Evolutionary conservation across 75 land plant species (phyloP).

Genomic region (Sequoia sempervirens): DNA sequence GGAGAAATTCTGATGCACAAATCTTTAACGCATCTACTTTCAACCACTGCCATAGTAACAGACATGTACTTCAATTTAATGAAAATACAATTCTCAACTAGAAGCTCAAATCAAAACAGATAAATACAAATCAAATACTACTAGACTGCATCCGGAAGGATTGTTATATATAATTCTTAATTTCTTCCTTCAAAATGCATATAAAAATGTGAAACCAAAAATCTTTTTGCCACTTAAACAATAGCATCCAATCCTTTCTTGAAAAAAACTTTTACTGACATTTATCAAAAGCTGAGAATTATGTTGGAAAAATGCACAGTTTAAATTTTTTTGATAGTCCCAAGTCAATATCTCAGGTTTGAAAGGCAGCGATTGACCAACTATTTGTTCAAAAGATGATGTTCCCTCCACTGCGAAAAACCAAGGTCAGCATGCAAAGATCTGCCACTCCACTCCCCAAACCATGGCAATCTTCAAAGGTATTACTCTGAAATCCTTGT

Average conservation of each 20-base stretch:
- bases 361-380: not conserved
- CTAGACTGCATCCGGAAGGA: not conserved
- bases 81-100: not conserved
- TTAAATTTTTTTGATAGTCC: not conserved
- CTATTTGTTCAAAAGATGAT: not conserved
- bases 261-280: not conserved
- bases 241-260: not conserved
- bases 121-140: not conserved
- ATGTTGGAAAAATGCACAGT: not conserved
- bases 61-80: not conserved
- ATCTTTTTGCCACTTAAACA: not conserved
- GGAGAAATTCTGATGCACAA: not conserved
- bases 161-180: not conserved
- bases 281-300: not conserved
- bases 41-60: constrained; percentile 1
- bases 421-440: not conserved
- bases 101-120: not conserved
- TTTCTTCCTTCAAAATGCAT: not conserved
- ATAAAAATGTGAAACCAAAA: not conserved
- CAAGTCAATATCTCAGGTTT: not conserved
- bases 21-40: not conserved
- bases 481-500: not conserved
- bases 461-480: not conserved
- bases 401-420: not conserved
- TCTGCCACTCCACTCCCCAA: not conserved